Base-by-base conservation (phyloP, 768 basidiomycete genomes). In the Phylloporus arenicola region DNA sequence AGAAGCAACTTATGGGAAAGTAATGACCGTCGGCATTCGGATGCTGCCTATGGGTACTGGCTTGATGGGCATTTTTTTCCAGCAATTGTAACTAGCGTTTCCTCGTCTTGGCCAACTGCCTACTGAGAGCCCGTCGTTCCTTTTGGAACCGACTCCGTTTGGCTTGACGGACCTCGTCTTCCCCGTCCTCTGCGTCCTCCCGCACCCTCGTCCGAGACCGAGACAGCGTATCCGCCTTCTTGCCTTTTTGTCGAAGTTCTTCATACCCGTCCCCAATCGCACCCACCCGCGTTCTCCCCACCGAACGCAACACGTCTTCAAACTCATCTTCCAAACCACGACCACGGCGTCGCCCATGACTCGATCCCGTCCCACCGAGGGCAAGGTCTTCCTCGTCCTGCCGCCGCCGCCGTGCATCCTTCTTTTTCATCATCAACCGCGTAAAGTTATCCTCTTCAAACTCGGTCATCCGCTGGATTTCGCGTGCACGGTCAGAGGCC, bases 371-470 rank as follows among this genome's bases (percentile, higher is more conserved):
- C 12, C 86, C 88, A 46, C 95, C 95, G 12, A 97, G 72, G 16
- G 91, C 91, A 53, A 97, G 70, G 55, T 91, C 88, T 55, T 80
- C 89, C 67, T 97, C 95, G 61, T 97, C 94, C 52, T 80, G 75
- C 46, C 65, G 70, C 17, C 94, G 77, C 40, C 83, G 74, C 57
- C 75, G 80, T 14, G 80, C 77, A 40, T 95, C 92, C 61, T 82
- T 84, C 76, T 97, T 97, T 64, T 85, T 88, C 81, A 93, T 85
- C 52, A 94, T 76, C 47, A 97, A 61, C 40, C 95, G 84, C 33
- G 88, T 89, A 70, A 97, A 91, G 68, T 95, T 93, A 41, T 91
- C 91, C 65, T 95, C 92, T 71, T 98, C 95, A 66, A 90, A 98
- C 54, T 91, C 84, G 45, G 80, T 82, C 69, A 96, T 80, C 6